Evolutionary conservation across 768 basidiomycete species (phyloP), one percentile per base, ranked within the genome.

Genomic region (Mycena belliarum): DNA sequence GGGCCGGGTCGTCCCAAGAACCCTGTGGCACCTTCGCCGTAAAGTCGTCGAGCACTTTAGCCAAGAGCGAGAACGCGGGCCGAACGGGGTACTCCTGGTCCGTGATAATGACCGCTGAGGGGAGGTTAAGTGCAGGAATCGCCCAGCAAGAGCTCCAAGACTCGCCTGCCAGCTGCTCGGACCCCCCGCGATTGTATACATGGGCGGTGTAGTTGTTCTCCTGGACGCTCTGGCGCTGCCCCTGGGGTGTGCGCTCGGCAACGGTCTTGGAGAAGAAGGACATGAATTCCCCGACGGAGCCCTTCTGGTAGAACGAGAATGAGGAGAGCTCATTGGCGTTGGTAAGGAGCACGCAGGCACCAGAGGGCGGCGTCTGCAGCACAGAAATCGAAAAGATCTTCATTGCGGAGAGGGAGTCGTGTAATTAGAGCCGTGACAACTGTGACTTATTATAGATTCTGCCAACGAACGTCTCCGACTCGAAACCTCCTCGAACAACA

Each of bases 41-140:
- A 71, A 96, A 96, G 52, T 98, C 97, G 63, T 99, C 97, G 37
- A 98, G 81, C 20, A 98, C 70, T 76, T 96, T 98, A 56, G 91
- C 87, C 51, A 99, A 78, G 40, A 99, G 81, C 18, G 96, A 97
- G 79, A 98, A 99, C 1, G 95, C 96, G 6, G 95, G 93, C 55
- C 97, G 87, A 53, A 94, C 91, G 52, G 96, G 97, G 73, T 99
- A 99, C 71, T 98, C 97, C 46, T 91, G 82, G 75, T 98, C 95
- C 20, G 95, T 89, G 65, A 98, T 90, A 65, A 98, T 86, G 53
- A 98, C 91, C 57, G 84, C 95, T 95, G 68, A 24, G 53, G 48
- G 37, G 49, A 46, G 11, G 51, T 48, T 38, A 60, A 48, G 15
- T 29, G 55, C 29, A n/a, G 20, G 21, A 55, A 56, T 18, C 35